phyloP scores from a whole-genome alignment of 2,329 filamentous ascomycete genomes.

The Fusarium metavorans region DNA sequence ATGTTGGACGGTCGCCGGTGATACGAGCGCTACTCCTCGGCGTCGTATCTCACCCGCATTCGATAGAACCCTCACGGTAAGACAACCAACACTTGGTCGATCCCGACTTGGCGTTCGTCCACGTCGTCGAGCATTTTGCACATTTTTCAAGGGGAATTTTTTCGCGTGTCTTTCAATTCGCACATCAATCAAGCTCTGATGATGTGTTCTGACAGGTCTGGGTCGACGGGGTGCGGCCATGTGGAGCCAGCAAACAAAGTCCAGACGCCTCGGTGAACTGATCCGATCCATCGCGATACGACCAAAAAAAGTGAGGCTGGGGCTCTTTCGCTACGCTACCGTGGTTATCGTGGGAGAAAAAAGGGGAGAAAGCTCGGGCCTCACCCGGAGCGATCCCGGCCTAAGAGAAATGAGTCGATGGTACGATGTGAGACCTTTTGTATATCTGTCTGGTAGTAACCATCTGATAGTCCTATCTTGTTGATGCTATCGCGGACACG shows the following conservation, averaged over 20 bases:
- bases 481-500: conserved; percentile 8
- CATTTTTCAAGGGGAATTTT: not conserved
- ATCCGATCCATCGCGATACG: conserved; percentile 10
- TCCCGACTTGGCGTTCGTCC: conserved; percentile 16
- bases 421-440: conserved; percentile 18
- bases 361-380: conserved; percentile 27
- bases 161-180: not conserved
- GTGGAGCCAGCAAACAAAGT: conserved; percentile 6
- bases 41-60: not conserved
- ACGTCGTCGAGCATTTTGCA: not conserved
- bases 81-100: conserved; percentile 13
- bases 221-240: conserved; percentile 9
- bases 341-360: conserved; percentile 11
- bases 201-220: conserved; percentile 12
- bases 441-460: not conserved
- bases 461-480: not conserved
- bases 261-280: conserved; percentile 27
- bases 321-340: not conserved
- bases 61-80: conserved; percentile 5
- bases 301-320: conserved; percentile 29
- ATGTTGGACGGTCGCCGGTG: not conserved
- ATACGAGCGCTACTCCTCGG: conserved; percentile 4
- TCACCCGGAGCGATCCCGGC: not conserved
- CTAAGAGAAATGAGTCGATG: conserved; percentile 26
- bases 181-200: not conserved